Evolutionary conservation across 1,284 basidiomycete species (phyloP), one percentile per base, ranked within the genome.

Genomic region (Butyriboletus appendiculatus): DNA sequence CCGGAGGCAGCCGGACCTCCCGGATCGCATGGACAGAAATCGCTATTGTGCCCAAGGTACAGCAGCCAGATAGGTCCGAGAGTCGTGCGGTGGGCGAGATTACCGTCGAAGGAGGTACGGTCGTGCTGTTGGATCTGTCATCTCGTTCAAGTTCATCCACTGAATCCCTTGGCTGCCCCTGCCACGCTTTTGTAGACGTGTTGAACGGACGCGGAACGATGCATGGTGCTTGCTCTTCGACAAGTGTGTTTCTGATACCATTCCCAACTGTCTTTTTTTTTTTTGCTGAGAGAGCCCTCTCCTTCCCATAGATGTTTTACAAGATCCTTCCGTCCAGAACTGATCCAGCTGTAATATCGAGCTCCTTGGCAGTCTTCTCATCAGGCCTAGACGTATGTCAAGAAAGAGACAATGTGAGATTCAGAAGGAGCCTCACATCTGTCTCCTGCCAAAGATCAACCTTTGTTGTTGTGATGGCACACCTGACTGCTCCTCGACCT

Each of bases 401-500:
- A 53, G 35, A 43, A 30, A 32, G 54, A 46, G 24, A 45, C 30
- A 24, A 22, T 46, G 28, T 35, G 39, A 43, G 45, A 45, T 48
- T 48, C 48, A 16, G 35, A 37, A 43, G 45, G 18, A 35, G 20
- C 81, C 94, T 71, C 66, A 98, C 97, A 99, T 91, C 69, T 98
- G 96, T 72, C 96, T 88, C 43, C 97, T 97, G 65, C 85, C 77
- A 72, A 92, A 98, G 72, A 99, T 99, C 65, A 99, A 75, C 56
- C 97, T 86, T 73, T 99, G 97, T 74, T 99, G 97, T 38, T 83
- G 92, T 57, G 97, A 96, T 16, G 97, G 97, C 46, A 99, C 97
- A 66, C 96, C 97, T 39, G 96, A 96, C 75, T 99, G 97, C 77
- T 98, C 96, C 73, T 99, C 97, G 32, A 99, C 94, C 72, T 94